Evolutionary conservation across 2,329 filamentous ascomycete species (phyloP).

Genomic region (Albophoma yamanashiensis): DNA sequence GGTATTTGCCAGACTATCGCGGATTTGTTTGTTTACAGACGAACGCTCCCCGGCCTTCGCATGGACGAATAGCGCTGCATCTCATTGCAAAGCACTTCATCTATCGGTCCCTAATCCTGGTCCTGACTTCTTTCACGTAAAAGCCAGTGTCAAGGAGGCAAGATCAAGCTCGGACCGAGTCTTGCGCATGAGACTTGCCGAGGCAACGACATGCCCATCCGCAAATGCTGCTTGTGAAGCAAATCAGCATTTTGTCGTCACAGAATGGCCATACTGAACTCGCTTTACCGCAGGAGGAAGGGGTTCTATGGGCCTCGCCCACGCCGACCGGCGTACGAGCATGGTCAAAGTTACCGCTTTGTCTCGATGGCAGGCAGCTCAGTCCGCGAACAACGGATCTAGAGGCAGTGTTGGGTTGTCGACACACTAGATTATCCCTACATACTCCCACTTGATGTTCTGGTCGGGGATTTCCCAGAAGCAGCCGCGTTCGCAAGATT

Average conservation of each 20-base stretch:
- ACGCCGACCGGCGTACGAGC: neutral
- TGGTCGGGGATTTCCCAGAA: neutral
- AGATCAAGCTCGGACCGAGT: neutral
- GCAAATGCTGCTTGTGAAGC: no score
- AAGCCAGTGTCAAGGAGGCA: neutral
- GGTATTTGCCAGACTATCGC: neutral
- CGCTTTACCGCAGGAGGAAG: neutral
- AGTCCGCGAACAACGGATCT: neutral
- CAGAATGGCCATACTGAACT: no score
- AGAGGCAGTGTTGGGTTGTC: neutral
- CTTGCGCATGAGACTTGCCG: neutral
- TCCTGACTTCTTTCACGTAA: neutral
- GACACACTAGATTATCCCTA: neutral
- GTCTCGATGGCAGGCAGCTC: neutral
- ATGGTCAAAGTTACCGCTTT: neutral
- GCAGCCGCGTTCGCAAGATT: neutral
- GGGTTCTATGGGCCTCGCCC: neutral
- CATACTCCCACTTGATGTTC: neutral
- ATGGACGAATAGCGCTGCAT: neutral
- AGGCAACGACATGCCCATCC: no score
- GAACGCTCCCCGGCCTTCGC: no score
- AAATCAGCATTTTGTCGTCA: no score
- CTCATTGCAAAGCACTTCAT: neutral
- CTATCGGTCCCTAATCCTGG: neutral
- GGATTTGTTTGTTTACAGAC: neutral